These are phyloP conservation scores for Curvularia lunata DNA, from an alignment of 2,329 filamentous ascomycete genomes.

Conservation along the genomic window DNA sequence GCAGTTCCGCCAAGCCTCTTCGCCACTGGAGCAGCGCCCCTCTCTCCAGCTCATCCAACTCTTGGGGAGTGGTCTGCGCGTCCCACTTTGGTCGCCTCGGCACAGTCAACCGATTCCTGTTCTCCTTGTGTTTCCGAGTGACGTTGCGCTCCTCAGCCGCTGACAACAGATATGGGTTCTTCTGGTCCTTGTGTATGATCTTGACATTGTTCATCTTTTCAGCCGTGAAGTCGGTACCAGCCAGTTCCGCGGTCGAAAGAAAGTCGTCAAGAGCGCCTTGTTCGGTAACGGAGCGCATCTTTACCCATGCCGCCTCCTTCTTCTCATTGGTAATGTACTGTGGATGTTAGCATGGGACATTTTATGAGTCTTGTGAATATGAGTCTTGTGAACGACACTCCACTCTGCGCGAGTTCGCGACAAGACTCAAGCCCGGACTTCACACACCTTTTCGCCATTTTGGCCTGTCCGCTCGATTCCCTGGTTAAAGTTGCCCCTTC, in stretches of 20 bases:
- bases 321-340: constrained; percentile 89
- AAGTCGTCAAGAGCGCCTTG: constrained; percentile 97
- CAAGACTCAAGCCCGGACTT: neutral
- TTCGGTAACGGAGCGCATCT: constrained; percentile 98
- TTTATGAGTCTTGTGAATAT: neutral
- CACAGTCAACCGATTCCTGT: constrained; percentile 81
- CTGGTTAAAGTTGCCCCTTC: constrained; percentile 67
- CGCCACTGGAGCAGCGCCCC: constrained; percentile 87
- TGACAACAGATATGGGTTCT: constrained; percentile 91
- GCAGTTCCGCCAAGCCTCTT: constrained; percentile 85
- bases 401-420: neutral
- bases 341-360: constrained; percentile 37
- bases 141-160: constrained; percentile 80
- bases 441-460: constrained; percentile 73
- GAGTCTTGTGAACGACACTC: neutral
- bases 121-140: constrained; percentile 80
- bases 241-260: constrained; percentile 90
- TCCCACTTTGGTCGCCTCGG: constrained; percentile 92
- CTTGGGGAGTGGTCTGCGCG: constrained; percentile 77
- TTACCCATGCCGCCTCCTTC: constrained; percentile 94
- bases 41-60: constrained; percentile 80
- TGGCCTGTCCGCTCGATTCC: constrained; percentile 74
- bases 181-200: constrained; percentile 96
- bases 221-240: constrained; percentile 98
- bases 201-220: constrained; percentile 99